Conservation (phyloP, 192 early-diverging fungal species). For the Coemansia sp. region DNA sequence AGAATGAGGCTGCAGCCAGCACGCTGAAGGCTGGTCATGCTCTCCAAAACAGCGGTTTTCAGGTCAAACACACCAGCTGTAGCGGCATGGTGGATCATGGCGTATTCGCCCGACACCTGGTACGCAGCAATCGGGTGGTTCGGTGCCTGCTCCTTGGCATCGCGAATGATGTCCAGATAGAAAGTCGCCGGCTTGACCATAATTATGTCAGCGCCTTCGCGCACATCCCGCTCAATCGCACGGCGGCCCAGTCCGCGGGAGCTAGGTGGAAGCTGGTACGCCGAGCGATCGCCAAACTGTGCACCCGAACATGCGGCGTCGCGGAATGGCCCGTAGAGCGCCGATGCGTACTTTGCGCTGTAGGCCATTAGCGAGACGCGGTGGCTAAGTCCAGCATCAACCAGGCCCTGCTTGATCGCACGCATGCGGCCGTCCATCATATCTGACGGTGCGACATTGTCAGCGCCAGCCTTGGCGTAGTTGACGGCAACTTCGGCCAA, state of each 20-base stretch:
- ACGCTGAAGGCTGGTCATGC: constrained; percentile 73
- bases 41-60: constrained; percentile 81
- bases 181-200: constrained; percentile 98
- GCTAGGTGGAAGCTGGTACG: constrained; percentile 90
- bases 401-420: constrained; percentile 84
- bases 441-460: constrained; percentile 89
- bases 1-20: constrained; percentile 93
- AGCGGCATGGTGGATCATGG: constrained; percentile 83
- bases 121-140: constrained; percentile 95
- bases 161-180: constrained; percentile 93
- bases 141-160: constrained; percentile 67
- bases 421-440: constrained; percentile 98
- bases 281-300: constrained; percentile 82
- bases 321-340: constrained; percentile 97
- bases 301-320: constrained; percentile 95
- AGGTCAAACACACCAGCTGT: constrained; percentile 80
- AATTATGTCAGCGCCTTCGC: constrained; percentile 93
- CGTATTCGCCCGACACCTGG: constrained; percentile 89
- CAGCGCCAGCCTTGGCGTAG: constrained; percentile 90
- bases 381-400: constrained; percentile 69
- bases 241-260: constrained; percentile 88
- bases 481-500: constrained; percentile 79
- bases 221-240: constrained; percentile 81
- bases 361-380: constrained; percentile 93
- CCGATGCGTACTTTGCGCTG: constrained; percentile 92